Conservation (phyloP, 768 basidiomycete genomes). For the Leccinellum rugosiceps region DNA sequence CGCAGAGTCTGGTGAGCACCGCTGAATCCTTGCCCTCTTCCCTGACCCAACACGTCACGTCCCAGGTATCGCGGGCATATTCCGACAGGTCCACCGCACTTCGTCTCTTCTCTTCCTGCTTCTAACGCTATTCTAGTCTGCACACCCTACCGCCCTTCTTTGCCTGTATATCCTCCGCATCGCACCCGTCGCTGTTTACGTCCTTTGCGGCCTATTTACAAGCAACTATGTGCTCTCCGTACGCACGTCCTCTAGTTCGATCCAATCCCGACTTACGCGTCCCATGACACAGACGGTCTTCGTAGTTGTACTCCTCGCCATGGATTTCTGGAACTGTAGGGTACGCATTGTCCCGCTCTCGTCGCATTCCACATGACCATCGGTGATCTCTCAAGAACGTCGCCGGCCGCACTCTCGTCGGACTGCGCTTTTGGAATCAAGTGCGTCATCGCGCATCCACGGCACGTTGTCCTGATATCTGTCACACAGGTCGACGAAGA, state of each 20-base stretch:
- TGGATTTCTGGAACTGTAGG: constrained; percentile 99
- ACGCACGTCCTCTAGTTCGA: constrained; percentile 26
- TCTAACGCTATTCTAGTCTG: constrained; percentile 49
- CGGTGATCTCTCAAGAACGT: constrained; percentile 65
- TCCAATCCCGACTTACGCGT: not conserved
- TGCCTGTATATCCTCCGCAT: constrained; percentile 87
- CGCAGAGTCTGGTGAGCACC: not conserved
- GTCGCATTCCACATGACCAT: not conserved
- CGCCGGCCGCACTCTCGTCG: constrained; percentile 88
- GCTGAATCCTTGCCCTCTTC: not conserved
- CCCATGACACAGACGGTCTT: constrained; percentile 61
- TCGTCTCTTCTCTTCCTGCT: not conserved
- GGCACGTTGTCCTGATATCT: not conserved
- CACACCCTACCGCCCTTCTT: constrained; percentile 80
- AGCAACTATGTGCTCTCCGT: constrained; percentile 92
- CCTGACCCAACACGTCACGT: not conserved
- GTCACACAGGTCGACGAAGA: constrained; percentile 82
- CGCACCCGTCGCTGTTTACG: constrained; percentile 86
- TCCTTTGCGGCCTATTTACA: constrained; percentile 90
- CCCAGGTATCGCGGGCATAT: constrained; percentile 68
- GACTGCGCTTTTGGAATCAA: constrained; percentile 97
- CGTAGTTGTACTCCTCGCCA: constrained; percentile 89
- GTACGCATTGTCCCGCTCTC: constrained; percentile 38
- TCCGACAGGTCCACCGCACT: constrained; percentile 57
- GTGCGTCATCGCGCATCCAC: constrained; percentile 30